phyloP scores from a whole-genome alignment of 441 rosid species.

The Pelargonium cotyledonis region DNA sequence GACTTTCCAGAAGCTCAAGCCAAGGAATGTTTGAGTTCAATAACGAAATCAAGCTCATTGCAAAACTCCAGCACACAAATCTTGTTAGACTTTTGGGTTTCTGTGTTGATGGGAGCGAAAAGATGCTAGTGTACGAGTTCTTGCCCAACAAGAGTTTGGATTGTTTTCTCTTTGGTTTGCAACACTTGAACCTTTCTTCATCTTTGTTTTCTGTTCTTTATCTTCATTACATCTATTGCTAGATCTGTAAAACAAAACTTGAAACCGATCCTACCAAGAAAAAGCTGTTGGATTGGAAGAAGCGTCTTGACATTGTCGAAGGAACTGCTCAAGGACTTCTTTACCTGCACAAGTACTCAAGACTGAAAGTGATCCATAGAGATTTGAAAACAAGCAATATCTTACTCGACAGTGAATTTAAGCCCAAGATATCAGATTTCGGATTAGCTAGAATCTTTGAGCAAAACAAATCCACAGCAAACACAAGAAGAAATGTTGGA shows the following conservation, averaged over 20 bases:
- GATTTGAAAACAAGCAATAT: not conserved
- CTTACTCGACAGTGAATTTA: not conserved
- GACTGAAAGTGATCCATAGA: not conserved
- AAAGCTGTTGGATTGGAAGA: not conserved
- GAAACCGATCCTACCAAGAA: not conserved
- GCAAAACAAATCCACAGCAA: not conserved
- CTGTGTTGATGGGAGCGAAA: not conserved
- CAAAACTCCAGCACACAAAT: not conserved
- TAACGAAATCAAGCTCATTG: conserved; percentile 1
- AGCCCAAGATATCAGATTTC: not conserved
- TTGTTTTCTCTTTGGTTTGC: conserved; percentile 3
- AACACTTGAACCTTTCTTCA: not conserved
- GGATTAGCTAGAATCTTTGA: not conserved
- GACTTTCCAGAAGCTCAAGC: conserved; percentile 6
- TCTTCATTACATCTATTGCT: not conserved
- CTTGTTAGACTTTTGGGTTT: conserved; percentile 1
- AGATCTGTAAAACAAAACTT: not conserved
- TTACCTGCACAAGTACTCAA: not conserved
- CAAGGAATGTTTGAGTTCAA: not conserved
- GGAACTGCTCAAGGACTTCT: not conserved
- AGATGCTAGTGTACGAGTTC: not conserved
- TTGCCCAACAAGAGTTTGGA: conserved; percentile 7
- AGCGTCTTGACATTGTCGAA: conserved; percentile 3
- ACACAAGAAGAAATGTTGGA: not conserved
- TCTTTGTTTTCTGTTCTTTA: not conserved